Conservation (phyloP, 2,329 filamentous ascomycete genomes). For the Trichoderma simmonsii region DNA sequence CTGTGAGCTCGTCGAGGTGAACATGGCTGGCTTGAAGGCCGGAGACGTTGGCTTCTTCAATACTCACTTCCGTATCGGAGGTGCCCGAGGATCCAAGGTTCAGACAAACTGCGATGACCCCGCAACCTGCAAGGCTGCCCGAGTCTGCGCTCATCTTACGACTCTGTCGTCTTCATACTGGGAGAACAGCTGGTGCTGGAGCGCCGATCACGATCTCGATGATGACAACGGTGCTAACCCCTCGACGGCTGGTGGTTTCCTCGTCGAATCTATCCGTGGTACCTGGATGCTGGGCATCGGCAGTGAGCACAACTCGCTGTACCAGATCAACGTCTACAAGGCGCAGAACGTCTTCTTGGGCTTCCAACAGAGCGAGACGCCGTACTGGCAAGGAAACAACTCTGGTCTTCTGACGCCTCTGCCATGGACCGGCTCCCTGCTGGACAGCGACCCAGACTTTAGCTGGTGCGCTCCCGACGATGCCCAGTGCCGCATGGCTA, state of each 20-base stretch:
- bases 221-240: slow-evolving; percentile 39
- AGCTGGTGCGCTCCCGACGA: slow-evolving; percentile 27
- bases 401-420: slow-evolving; percentile 34
- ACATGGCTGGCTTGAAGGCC: slow-evolving; percentile 41
- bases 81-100: slow-evolving; percentile 39
- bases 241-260: slow-evolving; percentile 44
- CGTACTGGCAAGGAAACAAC: slow-evolving; percentile 39
- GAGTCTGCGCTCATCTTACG: slow-evolving; percentile 47
- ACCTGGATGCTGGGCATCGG: slow-evolving; percentile 52
- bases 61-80: slow-evolving; percentile 42
- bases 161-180: slow-evolving; percentile 46
- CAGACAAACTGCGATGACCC: slow-evolving; percentile 38
- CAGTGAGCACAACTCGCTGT: slow-evolving; percentile 50
- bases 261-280: slow-evolving; percentile 43
- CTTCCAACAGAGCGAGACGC: slow-evolving; percentile 46
- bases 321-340: slow-evolving; percentile 50
- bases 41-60: slow-evolving; percentile 50
- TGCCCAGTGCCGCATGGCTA: slow-evolving; percentile 22
- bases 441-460: slow-evolving; percentile 29
- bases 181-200: slow-evolving; percentile 52
- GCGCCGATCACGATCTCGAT: slow-evolving; percentile 49
- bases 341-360: slow-evolving; percentile 43
- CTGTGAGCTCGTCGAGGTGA: slow-evolving; percentile 42
- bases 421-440: slow-evolving; percentile 34
- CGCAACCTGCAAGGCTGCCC: slow-evolving; percentile 43